Evolutionary conservation across 169 alveolate species (phyloP), one percentile per base, ranked within the genome.

Genomic region (Plasmodium ovale): DNA sequence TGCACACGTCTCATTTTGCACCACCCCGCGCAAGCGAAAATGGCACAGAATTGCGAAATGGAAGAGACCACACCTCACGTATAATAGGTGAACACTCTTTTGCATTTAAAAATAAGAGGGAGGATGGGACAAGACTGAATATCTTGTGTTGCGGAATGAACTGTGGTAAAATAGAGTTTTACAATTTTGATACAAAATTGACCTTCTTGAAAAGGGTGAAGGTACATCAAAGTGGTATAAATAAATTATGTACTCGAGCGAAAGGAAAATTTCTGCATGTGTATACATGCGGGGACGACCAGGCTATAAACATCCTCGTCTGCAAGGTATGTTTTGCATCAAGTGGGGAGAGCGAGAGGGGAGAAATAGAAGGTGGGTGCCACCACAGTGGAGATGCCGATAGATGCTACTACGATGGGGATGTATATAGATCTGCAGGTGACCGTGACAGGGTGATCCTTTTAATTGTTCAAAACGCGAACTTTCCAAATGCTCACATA

Each of bases 141-240:
- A 54, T 82, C 49, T 14, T 64, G 53, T 65, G 67, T 0, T 67
- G 84, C 35, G 90, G 90, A 9, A 21, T 67, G 54, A 82, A 82
- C 16, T 67, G 67, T 70, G 90, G 84, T 25, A n/a, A 60, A 1
- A n/a, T 82, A 16, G 16, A 65, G 2, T 31, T 67, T 29, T 82
- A 82, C 59, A 44, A 82, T 9, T 10, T 51, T 82, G 71, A 58
- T 14, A 47, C 1, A 21, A 65, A 51, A 42, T 42, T 82, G 19
- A 14, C 35, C 1, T 62, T 82, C n/a, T 1, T 82, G 51, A 16
- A 82, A 58, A 51, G 51, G 27, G 37, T 82, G 1, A 25, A 82
- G 16, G 21, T 82, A 42, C 90, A 82, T 23, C 82, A 82, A 70
- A 82, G 53, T 82, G 90, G 90, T 21, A 65, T 82, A 65, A 82